phyloP scores from a whole-genome alignment of 805 yeast genomes.

The Kluyveromyces wickerhamii region DNA sequence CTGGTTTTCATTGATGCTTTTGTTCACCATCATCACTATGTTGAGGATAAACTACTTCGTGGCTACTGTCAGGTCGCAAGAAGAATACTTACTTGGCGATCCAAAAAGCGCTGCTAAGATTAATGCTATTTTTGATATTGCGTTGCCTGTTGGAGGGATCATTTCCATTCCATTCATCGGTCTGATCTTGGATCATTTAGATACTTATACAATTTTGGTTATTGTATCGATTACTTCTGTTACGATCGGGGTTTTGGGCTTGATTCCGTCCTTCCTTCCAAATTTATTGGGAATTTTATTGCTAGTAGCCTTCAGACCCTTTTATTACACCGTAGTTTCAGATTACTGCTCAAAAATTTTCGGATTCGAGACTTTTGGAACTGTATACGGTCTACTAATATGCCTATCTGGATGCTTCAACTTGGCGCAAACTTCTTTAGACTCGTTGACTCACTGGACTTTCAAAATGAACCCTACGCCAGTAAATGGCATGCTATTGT shows the following conservation, averaged over 20 bases:
- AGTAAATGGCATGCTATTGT: conserved; percentile 50
- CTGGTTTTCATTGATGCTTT: conserved; percentile 74
- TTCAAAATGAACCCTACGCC: conserved; percentile 77
- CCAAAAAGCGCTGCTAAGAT: conserved; percentile 43
- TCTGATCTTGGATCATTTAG: conserved; percentile 60
- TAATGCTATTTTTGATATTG: conserved; percentile 75
- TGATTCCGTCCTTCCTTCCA: conserved; percentile 38
- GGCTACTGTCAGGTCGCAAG: conserved; percentile 82
- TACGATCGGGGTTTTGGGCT: conserved; percentile 63
- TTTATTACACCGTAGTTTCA: conserved; percentile 86
- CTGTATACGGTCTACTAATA: conserved; percentile 80
- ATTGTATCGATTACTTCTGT: conserved; percentile 49
- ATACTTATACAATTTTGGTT: conserved; percentile 48
- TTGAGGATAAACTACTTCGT: conserved; percentile 86
- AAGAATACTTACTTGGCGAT: conserved; percentile 55
- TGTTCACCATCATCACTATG: conserved; percentile 83
- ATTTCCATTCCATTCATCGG: conserved; percentile 86
- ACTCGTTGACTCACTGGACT: conserved; percentile 56
- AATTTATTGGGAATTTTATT: conserved; percentile 64
- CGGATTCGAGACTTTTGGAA: conserved; percentile 88
- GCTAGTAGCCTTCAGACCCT: conserved; percentile 80
- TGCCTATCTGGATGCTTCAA: conserved; percentile 78
- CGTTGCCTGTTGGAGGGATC: conserved; percentile 84
- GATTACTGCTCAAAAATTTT: conserved; percentile 90
- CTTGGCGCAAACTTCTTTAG: conserved; percentile 61